Base-by-base conservation (phyloP, 495 filamentous ascomycete genomes). In the Lophiostoma macrostomum region DNA sequence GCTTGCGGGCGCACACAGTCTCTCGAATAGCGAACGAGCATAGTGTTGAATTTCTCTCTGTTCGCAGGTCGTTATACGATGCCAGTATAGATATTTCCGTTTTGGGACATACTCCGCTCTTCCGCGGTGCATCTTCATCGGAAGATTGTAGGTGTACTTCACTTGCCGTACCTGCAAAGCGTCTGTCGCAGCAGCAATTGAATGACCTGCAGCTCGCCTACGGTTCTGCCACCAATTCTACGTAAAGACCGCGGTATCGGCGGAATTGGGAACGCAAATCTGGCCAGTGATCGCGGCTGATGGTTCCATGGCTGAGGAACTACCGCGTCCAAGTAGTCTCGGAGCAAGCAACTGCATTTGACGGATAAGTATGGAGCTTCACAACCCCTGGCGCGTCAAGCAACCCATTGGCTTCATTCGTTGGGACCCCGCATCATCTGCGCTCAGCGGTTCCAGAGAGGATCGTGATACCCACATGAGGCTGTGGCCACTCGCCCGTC, bases 391-490 rank as follows among this genome's bases (percentile, higher is more conserved):
- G 27, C 36, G 34, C 31, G n/a, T 43, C 39, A 12, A 20, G 11
- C 6, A 5, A 31, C n/a, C 22, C 10, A 25, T 35, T 8, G 24
- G 25, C 27, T 11, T 38, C 42, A 62, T 62, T 62, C 58, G 58
- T 49, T 50, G 30, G 13, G 31, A 57, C 58, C 58, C 58, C 58
- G 58, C 58, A 49, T 32, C 28, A 30, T 41, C 46, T 24, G 30
- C 50, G 44, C 18, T 14, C 20, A 23, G 28, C 34, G 7, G 30
- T 51, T 45, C 58, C 52, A 54, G 38, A 51, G 45, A 28, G 32
- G 32, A 44, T 42, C 11, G 38, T 29, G 55, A 50, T 53, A 44
- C 28, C 46, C 44, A 38, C 50, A 27, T 18, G n/a, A 25, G 22
- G 43, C 13, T 30, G 13, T 27, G 14, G 12, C 50, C 50, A 50